phyloP scores from a whole-genome alignment of 768 basidiomycete genomes.

The Serendipita indica region DNA sequence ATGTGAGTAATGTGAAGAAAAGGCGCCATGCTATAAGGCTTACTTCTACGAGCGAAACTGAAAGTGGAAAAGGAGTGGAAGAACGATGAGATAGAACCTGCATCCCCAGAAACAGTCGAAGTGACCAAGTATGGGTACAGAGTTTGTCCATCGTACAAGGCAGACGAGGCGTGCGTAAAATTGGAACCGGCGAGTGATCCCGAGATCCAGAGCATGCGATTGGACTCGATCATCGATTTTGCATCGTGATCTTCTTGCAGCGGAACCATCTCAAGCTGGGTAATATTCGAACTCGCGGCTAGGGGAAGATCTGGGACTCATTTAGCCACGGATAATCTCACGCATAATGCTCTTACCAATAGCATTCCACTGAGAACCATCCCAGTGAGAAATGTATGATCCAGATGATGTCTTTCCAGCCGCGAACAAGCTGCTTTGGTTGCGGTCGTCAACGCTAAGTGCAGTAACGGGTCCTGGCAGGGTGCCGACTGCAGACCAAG shows the following conservation, averaged over 20 bases:
- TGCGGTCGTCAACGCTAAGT: conserved; percentile 66
- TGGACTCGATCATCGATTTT: conserved; percentile 58
- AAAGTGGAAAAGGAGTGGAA: conserved; percentile 73
- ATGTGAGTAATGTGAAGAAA: conserved; percentile 10
- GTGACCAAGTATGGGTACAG: conserved; percentile 75
- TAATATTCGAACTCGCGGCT: conserved; percentile 44
- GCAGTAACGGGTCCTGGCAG: conserved; percentile 88
- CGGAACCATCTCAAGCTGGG: conserved; percentile 84
- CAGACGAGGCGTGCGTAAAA: conserved; percentile 68
- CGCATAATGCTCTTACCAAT: conserved; percentile 33
- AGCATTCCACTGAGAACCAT: conserved; percentile 60
- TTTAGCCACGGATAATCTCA: conserved; percentile 1
- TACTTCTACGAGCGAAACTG: conserved; percentile 56
- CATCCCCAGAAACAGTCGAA: conserved; percentile 42
- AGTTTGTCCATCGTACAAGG: conserved; percentile 70
- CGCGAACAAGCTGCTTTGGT: conserved; percentile 73
- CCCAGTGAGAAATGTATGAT: conserved; percentile 69
- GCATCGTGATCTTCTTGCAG: conserved; percentile 57
- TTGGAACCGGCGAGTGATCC: conserved; percentile 54
- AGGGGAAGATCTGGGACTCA: conserved; percentile 38
- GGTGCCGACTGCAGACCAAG: conserved; percentile 60
- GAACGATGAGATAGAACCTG: conserved; percentile 59
- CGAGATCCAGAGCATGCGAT: conserved; percentile 83
- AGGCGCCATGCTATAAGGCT: conserved; percentile 25
- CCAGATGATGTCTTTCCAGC: conserved; percentile 40